Conservation (phyloP, 495 filamentous ascomycete species). For the Xanthoparmelia taractica region DNA sequence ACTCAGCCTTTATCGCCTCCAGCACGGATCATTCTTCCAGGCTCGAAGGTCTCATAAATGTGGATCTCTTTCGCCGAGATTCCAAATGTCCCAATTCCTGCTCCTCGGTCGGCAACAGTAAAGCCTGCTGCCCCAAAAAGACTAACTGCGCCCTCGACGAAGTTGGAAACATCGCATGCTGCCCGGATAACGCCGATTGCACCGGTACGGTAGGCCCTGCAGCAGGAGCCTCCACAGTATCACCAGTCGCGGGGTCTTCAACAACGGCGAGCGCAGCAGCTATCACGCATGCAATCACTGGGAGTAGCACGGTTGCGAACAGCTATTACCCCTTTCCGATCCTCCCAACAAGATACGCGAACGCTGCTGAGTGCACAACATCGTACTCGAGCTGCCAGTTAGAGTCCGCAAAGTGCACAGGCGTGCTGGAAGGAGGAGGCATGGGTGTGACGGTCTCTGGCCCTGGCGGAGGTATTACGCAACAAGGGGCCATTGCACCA, state of each 20-base stretch:
- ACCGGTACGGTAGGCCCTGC: slow-evolving; percentile 47
- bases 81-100: slow-evolving; percentile 22
- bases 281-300: slow-evolving; percentile 20
- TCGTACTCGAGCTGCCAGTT: slow-evolving; percentile 58
- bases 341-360: slow-evolving; percentile 57
- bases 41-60: slow-evolving; percentile 4
- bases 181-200: slow-evolving; percentile 52
- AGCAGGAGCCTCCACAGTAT: slow-evolving; percentile 28
- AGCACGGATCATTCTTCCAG: neutral
- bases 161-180: slow-evolving; percentile 58
- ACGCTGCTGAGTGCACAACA: slow-evolving; percentile 55
- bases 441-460: slow-evolving; percentile 59
- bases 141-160: slow-evolving; percentile 51
- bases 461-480: slow-evolving; percentile 45
- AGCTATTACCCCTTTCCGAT: slow-evolving; percentile 58
- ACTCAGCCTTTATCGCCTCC: slow-evolving; percentile 16
- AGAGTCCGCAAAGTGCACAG: slow-evolving; percentile 57
- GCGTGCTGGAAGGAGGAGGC: slow-evolving; percentile 46
- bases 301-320: slow-evolving; percentile 36
- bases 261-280: slow-evolving; percentile 18
- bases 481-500: slow-evolving; percentile 39
- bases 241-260: slow-evolving; percentile 30
- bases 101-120: slow-evolving; percentile 14
- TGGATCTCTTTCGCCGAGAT: slow-evolving; percentile 22
- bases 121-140: slow-evolving; percentile 47